Base-by-base conservation (phyloP, 192 early-diverging fungal genomes). In the Thamnidium elegans region DNA sequence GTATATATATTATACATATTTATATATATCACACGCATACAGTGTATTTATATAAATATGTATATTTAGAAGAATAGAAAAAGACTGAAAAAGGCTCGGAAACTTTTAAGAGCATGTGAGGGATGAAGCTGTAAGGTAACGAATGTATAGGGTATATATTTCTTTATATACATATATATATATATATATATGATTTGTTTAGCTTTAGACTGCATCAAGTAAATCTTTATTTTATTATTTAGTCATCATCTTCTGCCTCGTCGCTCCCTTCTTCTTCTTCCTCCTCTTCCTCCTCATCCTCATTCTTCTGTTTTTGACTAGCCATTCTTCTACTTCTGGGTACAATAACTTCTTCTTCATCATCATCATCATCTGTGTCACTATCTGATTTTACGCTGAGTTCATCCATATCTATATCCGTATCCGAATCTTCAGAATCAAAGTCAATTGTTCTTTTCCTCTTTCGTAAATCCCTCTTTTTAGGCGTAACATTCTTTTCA, bases 291-390 rank as follows among this genome's bases (percentile, higher is more conserved):
- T 32, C 14, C 15, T 39, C 5, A 1, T 39, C 31, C 55, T 31
- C 31, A 30, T 19, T 58, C 56, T 20, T 50, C 26, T 19, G 23
- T 47, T 21, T 6, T 62, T 43, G 3, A 46, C 59, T 48, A 21
- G 43, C 46, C 4, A 2, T 7, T 62, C 58, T 20, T 59, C 58
- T 23, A 36, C 58, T 59, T 59, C 58, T 20, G 9, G 36, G 36
- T 39, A 39, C 19, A 58, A 11, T 58, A 19, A 58, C 62, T 43
- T 65, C 62, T 34, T 69, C 63, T 19, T 63, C 59, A 13, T 60
- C 65, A 26, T 50, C 44, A 17, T 43, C 65, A 11, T 58, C 32
- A 13, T 45, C 63, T 14, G 17, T 45, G 7, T 66, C 65, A 3
- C 54, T 58, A 23, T 51, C 55, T 26, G 14, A 48, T 43, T 47